Evolutionary conservation across 257 asterid species (phyloP), one percentile per base, ranked within the genome.

Genomic region (Buddleja alternifolia): DNA sequence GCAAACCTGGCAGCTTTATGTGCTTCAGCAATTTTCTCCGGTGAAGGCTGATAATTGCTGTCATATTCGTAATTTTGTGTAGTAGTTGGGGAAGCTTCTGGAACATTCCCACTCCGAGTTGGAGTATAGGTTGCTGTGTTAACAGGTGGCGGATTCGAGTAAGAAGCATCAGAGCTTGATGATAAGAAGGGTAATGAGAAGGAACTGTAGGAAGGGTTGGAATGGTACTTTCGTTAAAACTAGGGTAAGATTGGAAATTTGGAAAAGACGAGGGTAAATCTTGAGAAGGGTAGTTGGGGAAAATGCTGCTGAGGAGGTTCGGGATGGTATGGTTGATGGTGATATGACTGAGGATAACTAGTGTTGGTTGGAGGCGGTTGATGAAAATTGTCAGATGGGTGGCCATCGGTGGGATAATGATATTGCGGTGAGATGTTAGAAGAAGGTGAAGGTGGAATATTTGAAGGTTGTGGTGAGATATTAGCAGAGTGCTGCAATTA

Each of bases 1-100:
- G 95, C 96, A 82, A 86, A 89, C 74, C 94, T 83, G 24, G 92
- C 94, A 12, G 94, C 88, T 84, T 89, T 86, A 75, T 85, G 96
- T 12, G 96, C 96, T 77, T 89, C 96, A 5, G 90, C 78, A 25
- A 89, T 78, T 80, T 84, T 86, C 70, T 89, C 96, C 0, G 88
- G 86, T 23, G 90, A 54, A 57, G 95, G 96, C 78, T 84, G 82
- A 81, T 86, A 89, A 45, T 40, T 80, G 74, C 86, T 73, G 76
- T 83, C 88, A 12, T 85, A 85, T 59, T 85, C 81, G 46, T 78
- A 87, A 41, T 77, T 60, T 51, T 74, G 78, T 12, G 61, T 48
- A 6, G 79, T 50, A 44, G 80, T 23, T 48, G 81, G 74, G 8
- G 82, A 71, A 64, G 80, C 70, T 75, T 78, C 86, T 60, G 84